Conservation (phyloP, 1,284 basidiomycete species). For the Fistulina hepatica region DNA sequence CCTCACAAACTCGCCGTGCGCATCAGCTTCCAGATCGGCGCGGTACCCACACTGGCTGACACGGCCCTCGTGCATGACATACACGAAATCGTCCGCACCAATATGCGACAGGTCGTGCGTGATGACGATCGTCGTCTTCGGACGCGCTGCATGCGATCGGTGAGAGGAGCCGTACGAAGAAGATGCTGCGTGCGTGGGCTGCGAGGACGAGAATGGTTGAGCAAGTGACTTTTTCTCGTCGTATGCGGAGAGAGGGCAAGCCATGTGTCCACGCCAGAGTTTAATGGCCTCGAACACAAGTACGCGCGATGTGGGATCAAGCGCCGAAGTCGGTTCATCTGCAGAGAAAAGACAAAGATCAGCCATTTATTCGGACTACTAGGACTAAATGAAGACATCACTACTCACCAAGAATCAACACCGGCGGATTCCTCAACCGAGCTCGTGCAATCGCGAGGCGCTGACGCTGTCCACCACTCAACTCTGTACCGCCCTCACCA, state of each 20-base stretch:
- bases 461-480: constrained; percentile 93
- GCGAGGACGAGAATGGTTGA: no score
- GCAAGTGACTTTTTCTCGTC: neutral
- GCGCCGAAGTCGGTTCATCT: constrained; percentile 96
- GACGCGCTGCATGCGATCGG: neutral
- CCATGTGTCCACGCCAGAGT: constrained; percentile 65
- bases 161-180: no score
- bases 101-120: constrained; percentile 93
- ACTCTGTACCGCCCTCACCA: constrained; percentile 60
- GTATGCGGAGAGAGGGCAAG: neutral
- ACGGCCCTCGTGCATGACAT: constrained; percentile 75
- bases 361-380: neutral
- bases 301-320: constrained; percentile 84
- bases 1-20: constrained; percentile 41
- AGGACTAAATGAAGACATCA: constrained; percentile 3
- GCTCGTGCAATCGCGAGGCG: constrained; percentile 89
- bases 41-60: constrained; percentile 88
- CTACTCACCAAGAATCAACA: constrained; percentile 80
- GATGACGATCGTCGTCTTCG: constrained; percentile 85
- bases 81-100: constrained; percentile 70
- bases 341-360: constrained; percentile 9
- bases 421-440: constrained; percentile 74
- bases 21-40: constrained; percentile 48
- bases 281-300: constrained; percentile 86
- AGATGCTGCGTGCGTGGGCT: neutral